Evolutionary conservation across 78 protist species (phyloP), one percentile per base, ranked within the genome.

Genomic region (Dictyostelium intermedium): DNA sequence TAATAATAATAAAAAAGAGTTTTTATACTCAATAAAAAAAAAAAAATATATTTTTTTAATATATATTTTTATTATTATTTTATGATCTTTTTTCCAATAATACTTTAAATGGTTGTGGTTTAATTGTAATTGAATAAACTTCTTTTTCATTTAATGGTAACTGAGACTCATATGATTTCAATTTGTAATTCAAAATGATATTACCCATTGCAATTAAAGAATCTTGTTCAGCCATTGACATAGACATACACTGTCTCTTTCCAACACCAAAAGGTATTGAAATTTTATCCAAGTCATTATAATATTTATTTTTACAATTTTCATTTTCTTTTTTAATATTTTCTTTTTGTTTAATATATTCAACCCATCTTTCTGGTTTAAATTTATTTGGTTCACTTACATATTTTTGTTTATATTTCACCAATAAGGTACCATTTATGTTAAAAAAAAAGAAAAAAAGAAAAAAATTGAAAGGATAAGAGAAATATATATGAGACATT

Each of bases 341-440:
- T 11, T 66, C 13, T 66, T 66, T 1, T 25, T 66, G 34, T 66
- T 66, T 61, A n/a, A n/a, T 61, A 61, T 66, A 66, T 66, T 66
- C 74, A 10, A 66, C 34, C 79, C 63, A 87, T 87, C 92, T 87
- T 20, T 87, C 92, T n/a, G 92, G 92, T 27, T 20, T 78, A 30
- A 87, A 87, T 61, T 43, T 18, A 20, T 61, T 14, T 37, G 85
- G 84, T 7, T 76, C 45, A 0, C 43, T 35, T 13, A 14, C 27
- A 10, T 25, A 87, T 11, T 39, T 10, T n/a, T 78, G 32, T 16
- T 35, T 47, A 61, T 41, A 41, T 7, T 32, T 60, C 11, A 87
- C n/a, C n/a, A n/a, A n/a, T n/a, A n/a, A n/a, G n/a, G n/a, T n/a
- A n/a, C n/a, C n/a, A n/a, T 50, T 50, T 50, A 0, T 45, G 4